phyloP scores from a whole-genome alignment of 495 filamentous ascomycete species.

The Penicillium nucicola region DNA sequence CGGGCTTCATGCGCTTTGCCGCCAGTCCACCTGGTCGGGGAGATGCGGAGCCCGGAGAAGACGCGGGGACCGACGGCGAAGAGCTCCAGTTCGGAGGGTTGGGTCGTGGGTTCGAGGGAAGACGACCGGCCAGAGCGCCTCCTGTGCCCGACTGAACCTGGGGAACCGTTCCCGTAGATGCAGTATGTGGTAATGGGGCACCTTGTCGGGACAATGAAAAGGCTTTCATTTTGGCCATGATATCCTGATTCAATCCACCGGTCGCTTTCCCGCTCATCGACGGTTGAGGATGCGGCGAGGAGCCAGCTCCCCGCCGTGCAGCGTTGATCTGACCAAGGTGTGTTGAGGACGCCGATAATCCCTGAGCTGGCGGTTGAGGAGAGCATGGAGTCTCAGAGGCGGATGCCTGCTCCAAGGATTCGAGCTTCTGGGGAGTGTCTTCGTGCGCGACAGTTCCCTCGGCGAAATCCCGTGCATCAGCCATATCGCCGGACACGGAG shows the following conservation, averaged over 20 bases:
- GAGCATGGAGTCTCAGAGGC: slow-evolving; percentile 17
- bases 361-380: slow-evolving; percentile 26
- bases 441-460: slow-evolving; percentile 18
- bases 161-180: slow-evolving; percentile 36
- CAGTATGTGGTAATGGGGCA: slow-evolving; percentile 36
- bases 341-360: slow-evolving; percentile 72
- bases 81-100: slow-evolving; percentile 48
- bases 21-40: slow-evolving; percentile 51
- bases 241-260: slow-evolving; percentile 67
- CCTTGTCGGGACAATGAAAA: slow-evolving; percentile 67
- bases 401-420: slow-evolving; percentile 5
- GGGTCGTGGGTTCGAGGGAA: slow-evolving; percentile 40
- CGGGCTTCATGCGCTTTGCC: slow-evolving; percentile 50
- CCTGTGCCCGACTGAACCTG: slow-evolving; percentile 21
- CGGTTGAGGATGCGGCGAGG: slow-evolving; percentile 45
- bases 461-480: slow-evolving; percentile 15
- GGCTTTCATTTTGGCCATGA: slow-evolving; percentile 77
- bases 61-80: slow-evolving; percentile 39
- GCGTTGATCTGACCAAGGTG: slow-evolving; percentile 79
- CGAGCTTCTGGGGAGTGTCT: slow-evolving; percentile 28
- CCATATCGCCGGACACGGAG: slow-evolving; percentile 20
- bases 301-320: slow-evolving; percentile 54
- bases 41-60: slow-evolving; percentile 23
- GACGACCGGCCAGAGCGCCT: slow-evolving; percentile 35
- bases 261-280: slow-evolving; percentile 54